Base-by-base conservation (phyloP, 495 filamentous ascomycete species). In the Daldinia concentrica region DNA sequence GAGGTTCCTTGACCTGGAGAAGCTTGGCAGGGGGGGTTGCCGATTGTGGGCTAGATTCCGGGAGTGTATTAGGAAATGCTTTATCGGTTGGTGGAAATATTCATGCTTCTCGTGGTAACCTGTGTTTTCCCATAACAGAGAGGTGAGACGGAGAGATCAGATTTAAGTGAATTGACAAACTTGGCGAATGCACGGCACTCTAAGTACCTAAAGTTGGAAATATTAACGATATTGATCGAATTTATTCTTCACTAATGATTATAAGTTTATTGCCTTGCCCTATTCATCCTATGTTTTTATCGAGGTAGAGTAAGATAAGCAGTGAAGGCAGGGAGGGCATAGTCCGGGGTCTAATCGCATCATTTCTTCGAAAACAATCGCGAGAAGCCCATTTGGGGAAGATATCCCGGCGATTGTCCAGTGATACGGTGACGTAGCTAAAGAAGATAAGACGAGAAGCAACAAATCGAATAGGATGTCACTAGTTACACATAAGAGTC, bases 11-110 rank as follows among this genome's bases (percentile, higher is more conserved):
- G 59, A 51, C 60, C 68, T 73, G 71, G 63, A 60, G 68, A 74
- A 64, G 62, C 72, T 74, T 74, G 67, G 72, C 72, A 74, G 67
- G 72, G 72, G 67, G 64, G 63, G 45, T 56, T 61, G 39, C 57
- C 48, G 14, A 24, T 58, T 41, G 6, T 34, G 48, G 52, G 57
- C 54, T 55, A 26, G 17, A 63, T 59, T 60, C 64, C 67, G 63
- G 43, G 58, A 22, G 32, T 45, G 14, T 50, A 51, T 45, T 32
- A 62, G 57, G 41, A 58, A 69, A 73, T 69, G 57, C 66, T 66
- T 66, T 43, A 64, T 73, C 62, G 60, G 57, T 48, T 68, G 62
- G 58, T 63, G 66, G 56, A 59, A 69, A 69, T 66, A 59, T 51
- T 58, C 45, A 68, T 52, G 50, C 9, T 52, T 26, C 34, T 50